Base-by-base conservation (phyloP, 2,329 filamentous ascomycete species). In the Penicillium nordicum region DNA sequence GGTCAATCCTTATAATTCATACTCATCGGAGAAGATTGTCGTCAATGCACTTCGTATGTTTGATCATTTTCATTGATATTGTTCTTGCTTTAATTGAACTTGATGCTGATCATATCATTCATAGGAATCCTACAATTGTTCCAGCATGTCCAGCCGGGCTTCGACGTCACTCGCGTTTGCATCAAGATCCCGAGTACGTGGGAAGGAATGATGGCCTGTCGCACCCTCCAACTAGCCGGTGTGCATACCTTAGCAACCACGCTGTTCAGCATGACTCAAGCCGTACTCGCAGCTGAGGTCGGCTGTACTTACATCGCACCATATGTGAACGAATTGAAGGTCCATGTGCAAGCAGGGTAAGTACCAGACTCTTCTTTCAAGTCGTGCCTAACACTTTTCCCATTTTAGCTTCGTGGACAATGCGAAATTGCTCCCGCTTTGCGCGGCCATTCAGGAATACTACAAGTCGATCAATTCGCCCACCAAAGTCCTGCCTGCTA, bases 141-240 rank as follows among this genome's bases (percentile, higher is more conserved):
- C 65, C 71, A 72, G 45, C 67, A 73, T 45, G 61, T 83, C 12
- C 74, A 76, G 3, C 76, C 78, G 0, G 59, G 61, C 1, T 77
- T 83, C 50, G 76, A 82, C 53, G 60, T 69, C 3, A 74, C 74
- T 9, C 76, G 84, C 30, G 72, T 87, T 27, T 86, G 82, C 59
- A 84, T 87, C 72, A 88, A 88, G 65, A 81, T 88, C 40, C 82
- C 84, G 0, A 76, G 79, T 8, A 87, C 84, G 0, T 87, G 82
- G 80, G 84, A 87, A 63, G 85, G 85, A 1, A 73, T 88, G 14
- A 77, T 81, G 61, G 85, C 85, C 1, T 87, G 84, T 57, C 76
- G 75, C 3, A 72, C 73, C 4, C 73, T 88, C 5, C 79, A 87
- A 63, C 62, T 67, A 16, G 70, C 76, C 10, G 82, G 82, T 1